phyloP scores from a whole-genome alignment of 2,329 filamentous ascomycete species.

The Triangularia setosa region DNA sequence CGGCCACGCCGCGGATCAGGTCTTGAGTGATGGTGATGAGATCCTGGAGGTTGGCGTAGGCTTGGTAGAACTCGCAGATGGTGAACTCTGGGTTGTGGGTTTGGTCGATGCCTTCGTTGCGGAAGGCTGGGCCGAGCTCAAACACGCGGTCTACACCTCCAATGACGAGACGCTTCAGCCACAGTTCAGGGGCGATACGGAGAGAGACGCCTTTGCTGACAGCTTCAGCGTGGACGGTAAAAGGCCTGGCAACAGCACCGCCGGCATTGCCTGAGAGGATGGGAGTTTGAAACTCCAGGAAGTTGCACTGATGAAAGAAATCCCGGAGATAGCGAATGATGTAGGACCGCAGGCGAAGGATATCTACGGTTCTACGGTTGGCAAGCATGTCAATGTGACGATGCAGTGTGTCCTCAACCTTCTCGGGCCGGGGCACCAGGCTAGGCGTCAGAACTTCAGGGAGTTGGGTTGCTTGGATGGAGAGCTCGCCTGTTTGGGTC shows the following conservation, averaged over 20 bases:
- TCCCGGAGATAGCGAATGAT: slow-evolving; percentile 71
- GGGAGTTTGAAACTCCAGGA: slow-evolving; percentile 87
- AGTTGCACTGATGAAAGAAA: slow-evolving; percentile 67
- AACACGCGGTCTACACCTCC: slow-evolving; percentile 87
- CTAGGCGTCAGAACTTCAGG: slow-evolving; percentile 73
- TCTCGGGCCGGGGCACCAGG: slow-evolving; percentile 72
- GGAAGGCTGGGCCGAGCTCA: slow-evolving; percentile 87
- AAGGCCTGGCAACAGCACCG: slow-evolving; percentile 84
- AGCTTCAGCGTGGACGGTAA: slow-evolving; percentile 71
- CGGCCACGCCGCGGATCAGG: slow-evolving; percentile 59
- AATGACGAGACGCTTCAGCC: slow-evolving; percentile 86
- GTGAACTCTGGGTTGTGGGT: slow-evolving; percentile 98
- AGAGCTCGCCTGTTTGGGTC: slow-evolving; percentile 71
- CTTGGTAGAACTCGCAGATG: slow-evolving; percentile 94
- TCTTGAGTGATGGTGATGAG: slow-evolving; percentile 73
- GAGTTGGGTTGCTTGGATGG: slow-evolving; percentile 62
- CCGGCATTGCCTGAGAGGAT: slow-evolving; percentile 78
- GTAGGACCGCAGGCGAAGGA: slow-evolving; percentile 67
- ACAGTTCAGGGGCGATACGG: slow-evolving; percentile 89
- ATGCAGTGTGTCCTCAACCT: slow-evolving; percentile 65
- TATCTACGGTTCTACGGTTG: slow-evolving; percentile 63
- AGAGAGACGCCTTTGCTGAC: slow-evolving; percentile 67
- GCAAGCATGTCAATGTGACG: slow-evolving; percentile 86
- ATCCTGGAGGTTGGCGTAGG: slow-evolving; percentile 72
- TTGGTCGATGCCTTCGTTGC: slow-evolving; percentile 86